Base-by-base conservation (phyloP, 176 grass and related monocot genomes). In the Musa beccarii region DNA sequence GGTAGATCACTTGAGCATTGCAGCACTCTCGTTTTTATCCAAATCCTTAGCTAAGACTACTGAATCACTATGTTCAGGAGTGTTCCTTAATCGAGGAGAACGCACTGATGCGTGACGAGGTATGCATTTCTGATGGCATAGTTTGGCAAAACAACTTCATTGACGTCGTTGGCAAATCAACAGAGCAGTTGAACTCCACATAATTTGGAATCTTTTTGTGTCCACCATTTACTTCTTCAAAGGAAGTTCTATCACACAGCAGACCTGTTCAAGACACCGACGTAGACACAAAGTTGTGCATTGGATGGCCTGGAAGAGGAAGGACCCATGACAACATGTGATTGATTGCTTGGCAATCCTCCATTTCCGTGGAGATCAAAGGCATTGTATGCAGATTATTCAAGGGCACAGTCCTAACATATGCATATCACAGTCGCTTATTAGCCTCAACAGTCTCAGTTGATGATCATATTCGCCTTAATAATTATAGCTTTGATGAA, bases 301-400 rank as follows among this genome's bases (percentile, higher is more conserved):
- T 76, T 63, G 74, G 74, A 51, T 72, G n/a, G 53, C 69, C 69
- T 14, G 69, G 69, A 72, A 72, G 69, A 72, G 51, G 50, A 16
- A 72, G 34, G 34, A 43, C 34, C 34, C 34, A 4, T 43, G 34
- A 43, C 4, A 43, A 43, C 4, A 43, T 4, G 34, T 43, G 34
- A 43, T 43, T 43, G 34, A 43, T 43, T 43, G 4, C 34, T 43
- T 43, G 34, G 34, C 34, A 5, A 28, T 28, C 26, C 34, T 43
- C 34, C 34, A 43, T 43, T 43, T 43, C 34, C 4, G 34, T 5
- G 4, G 34, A 43, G 34, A 43, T 43, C 34, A 43, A 43, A 43
- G 4, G 34, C 6, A 43, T 6, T 43, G 34, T 6, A 43, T 43
- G 34, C 34, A 43, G 34, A 43, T 43, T 43, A 43, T 43, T 43